phyloP scores from a whole-genome alignment of 805 yeast species.

The Aciculoconidium aculeatum region DNA sequence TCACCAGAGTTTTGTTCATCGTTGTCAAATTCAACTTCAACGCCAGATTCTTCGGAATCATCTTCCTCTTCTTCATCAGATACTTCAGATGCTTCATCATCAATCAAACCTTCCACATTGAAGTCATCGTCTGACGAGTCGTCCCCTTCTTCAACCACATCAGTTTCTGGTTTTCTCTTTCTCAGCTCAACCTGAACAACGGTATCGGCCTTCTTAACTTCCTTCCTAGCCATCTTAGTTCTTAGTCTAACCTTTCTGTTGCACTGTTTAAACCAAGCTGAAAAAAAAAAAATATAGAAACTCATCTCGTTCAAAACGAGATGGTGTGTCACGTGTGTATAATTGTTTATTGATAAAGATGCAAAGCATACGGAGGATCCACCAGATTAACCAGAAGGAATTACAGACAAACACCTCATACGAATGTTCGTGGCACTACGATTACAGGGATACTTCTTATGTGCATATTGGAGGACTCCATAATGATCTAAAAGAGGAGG shows the following conservation, averaged over 20 bases:
- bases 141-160: constrained; percentile 16
- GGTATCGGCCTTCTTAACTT: constrained; percentile 4
- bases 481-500: constrained; percentile 61
- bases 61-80: constrained; percentile 13
- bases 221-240: constrained; percentile 9
- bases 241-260: too few relatives aligned
- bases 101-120: constrained; percentile 34
- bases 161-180: constrained; percentile 11
- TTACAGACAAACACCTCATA: constrained; percentile 52
- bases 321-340: not conserved
- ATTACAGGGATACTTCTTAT: constrained; percentile 70
- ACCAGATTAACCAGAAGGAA: constrained; percentile 61
- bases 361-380: constrained; percentile 40
- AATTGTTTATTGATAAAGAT: constrained; percentile 12
- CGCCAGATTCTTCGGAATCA: constrained; percentile 9
- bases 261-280: not conserved
- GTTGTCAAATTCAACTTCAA: constrained; percentile 11
- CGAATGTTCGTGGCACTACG: constrained; percentile 85
- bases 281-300: constrained; percentile 6
- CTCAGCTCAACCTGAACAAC: constrained; percentile 6
- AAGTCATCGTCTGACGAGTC: constrained; percentile 28
- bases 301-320: constrained; percentile 4
- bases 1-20: constrained; percentile 15
- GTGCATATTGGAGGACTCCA: constrained; percentile 74
- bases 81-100: constrained; percentile 36